phyloP scores from a whole-genome alignment of 257 asterid species.

The Solanum chmielewskii region DNA sequence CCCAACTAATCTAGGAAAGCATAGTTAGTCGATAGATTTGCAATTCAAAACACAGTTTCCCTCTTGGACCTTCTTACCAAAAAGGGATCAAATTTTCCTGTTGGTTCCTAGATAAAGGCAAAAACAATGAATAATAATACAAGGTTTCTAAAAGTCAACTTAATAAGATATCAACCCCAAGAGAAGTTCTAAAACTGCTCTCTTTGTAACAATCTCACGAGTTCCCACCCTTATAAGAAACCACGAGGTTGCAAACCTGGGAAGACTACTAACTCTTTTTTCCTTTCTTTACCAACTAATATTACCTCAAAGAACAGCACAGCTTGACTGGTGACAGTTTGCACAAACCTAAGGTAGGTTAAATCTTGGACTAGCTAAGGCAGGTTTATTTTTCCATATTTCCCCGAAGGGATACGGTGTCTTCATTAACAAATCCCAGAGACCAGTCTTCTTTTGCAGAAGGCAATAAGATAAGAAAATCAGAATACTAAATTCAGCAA shows the following conservation, averaged over 20 bases:
- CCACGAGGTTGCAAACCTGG: not conserved
- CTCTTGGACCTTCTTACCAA: not conserved
- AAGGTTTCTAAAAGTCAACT: not conserved
- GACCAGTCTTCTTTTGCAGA: not conserved
- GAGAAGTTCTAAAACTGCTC: not conserved
- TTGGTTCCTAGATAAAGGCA: not conserved
- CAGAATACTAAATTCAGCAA: not conserved
- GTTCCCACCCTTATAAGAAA: not conserved
- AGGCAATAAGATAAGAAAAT: not conserved
- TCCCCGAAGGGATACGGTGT: not conserved
- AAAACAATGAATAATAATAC: not conserved
- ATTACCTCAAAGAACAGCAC: not conserved
- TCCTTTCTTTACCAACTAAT: not conserved
- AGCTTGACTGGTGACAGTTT: not conserved
- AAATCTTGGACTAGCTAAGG: not conserved
- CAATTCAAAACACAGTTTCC: not conserved
- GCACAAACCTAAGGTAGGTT: not conserved
- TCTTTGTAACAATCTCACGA: not conserved
- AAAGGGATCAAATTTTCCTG: not conserved
- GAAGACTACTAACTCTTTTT: not conserved
- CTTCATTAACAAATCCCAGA: not conserved
- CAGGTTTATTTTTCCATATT: not conserved
- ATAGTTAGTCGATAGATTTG: not conserved
- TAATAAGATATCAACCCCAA: not conserved
- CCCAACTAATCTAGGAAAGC: not conserved